Conservation (phyloP, 805 yeast genomes). For the Candida pini region DNA sequence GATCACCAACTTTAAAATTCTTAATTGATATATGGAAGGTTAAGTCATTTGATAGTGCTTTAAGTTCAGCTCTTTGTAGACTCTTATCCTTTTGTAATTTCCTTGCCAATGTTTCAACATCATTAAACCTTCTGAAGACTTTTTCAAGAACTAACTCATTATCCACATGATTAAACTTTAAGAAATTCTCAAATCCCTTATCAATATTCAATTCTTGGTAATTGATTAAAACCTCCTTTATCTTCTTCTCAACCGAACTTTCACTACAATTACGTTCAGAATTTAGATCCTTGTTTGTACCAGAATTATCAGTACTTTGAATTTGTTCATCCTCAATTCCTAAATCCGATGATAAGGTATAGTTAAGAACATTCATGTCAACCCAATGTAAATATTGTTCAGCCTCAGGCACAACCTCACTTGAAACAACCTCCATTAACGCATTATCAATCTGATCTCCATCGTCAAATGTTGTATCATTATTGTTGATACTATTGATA, state of each 20-base stretch:
- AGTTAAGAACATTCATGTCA: constrained; percentile 28
- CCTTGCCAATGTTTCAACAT: constrained; percentile 86
- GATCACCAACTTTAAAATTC: constrained; percentile 65
- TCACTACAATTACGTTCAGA: constrained; percentile 14
- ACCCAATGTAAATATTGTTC: constrained; percentile 43
- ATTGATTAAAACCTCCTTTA: constrained; percentile 10
- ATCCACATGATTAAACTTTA: constrained; percentile 19
- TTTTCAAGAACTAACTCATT: constrained; percentile 23
- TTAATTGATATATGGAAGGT: constrained; percentile 59
- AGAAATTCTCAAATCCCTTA: constrained; percentile 31
- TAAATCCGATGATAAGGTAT: constrained; percentile 19
- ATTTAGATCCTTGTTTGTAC: constrained; percentile 6
- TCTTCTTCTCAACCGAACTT: constrained; percentile 18
- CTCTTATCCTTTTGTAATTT: constrained; percentile 71
- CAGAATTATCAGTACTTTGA: constrained; percentile 5
- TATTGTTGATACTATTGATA: constrained; percentile 21
- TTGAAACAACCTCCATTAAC: constrained; percentile 31
- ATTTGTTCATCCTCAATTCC: constrained; percentile 19
- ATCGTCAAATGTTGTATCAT: constrained; percentile 25
- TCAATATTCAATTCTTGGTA: constrained; percentile 18
- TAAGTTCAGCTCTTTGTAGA: constrained; percentile 41
- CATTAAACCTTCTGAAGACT: constrained; percentile 72
- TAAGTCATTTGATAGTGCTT: constrained; percentile 29
- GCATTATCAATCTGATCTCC: constrained; percentile 30
- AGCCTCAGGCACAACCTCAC: constrained; percentile 33